Base-by-base conservation (phyloP, 352 stramenopile species). In the Elongisporangium undulatum region DNA sequence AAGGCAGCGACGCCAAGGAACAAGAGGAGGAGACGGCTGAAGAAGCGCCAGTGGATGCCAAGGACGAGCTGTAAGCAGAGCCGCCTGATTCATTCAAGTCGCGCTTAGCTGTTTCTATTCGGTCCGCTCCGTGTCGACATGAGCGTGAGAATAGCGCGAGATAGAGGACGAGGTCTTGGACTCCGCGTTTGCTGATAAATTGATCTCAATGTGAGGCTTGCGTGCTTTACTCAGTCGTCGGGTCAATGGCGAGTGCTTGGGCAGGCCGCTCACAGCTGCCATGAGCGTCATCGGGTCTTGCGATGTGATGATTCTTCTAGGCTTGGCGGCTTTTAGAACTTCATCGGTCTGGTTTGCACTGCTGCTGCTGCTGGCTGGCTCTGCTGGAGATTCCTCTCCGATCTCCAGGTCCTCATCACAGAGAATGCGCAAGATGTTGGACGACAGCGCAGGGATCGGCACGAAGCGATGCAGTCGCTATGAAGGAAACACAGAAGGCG, bases 381-480 rank as follows among this genome's bases (percentile, higher is more conserved):
- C 29, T 41, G 29, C 8, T 41, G 29, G 29, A 4, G 58, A 38
- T 8, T 72, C 62, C 12, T 80, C 67, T 2, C 65, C 56, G 13
- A 88, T 72, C 59, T 85, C 62, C 4, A 88, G 62, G 26, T 85
- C 78, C 38, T 84, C 72, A 19, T 88, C 78, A 20, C 77, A 85
- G 17, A 74, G 56, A 1, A 88, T 66, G 12, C 69, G 78, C 51
- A 88, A 13, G 53, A 86, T 84, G 20, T 72, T 72, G 2, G 78
- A 81, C 2, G 68, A 69, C 20, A 88, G 57, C 24, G 78, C 78
- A 6, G 78, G 78, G 41, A 88, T 53, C 4, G 78, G 74, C 38
- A 88, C 71, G 15, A 85, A 70, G 16, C 71, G 71, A 58, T 88
- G 78, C 45, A 88, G 76, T 17, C 63, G 60, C 66, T 77, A 50